Evolutionary conservation across 768 basidiomycete species (phyloP).

Genomic region (Xerocomus spinulosus): DNA sequence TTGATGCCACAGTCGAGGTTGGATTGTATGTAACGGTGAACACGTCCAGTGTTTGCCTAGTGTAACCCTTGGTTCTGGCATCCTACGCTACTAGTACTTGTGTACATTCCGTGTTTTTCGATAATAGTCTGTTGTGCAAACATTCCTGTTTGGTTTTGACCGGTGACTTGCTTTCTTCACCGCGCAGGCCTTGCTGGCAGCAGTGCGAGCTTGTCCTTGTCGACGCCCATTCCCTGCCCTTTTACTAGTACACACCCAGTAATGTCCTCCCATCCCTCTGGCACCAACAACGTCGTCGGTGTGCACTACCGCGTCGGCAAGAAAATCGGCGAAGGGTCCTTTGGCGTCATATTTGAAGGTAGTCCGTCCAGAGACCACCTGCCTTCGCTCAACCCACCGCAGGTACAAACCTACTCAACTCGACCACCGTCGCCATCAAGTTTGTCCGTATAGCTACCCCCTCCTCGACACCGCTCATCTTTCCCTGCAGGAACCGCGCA

Average conservation of each 20-base stretch:
- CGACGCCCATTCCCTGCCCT: too few species aligned
- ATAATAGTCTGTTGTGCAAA: background rate
- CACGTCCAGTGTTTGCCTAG: slow-evolving; percentile 11
- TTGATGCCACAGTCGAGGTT: background rate
- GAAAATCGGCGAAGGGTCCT: slow-evolving; percentile 99
- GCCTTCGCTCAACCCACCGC: slow-evolving; percentile 3
- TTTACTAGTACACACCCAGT: too few species aligned
- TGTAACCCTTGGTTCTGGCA: slow-evolving; percentile 18
- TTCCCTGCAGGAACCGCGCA: slow-evolving; percentile 67
- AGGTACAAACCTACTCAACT: slow-evolving; percentile 98
- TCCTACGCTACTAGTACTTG: slow-evolving; percentile 15
- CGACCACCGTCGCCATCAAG: slow-evolving; percentile 98
- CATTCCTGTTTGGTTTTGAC: slow-evolving; percentile 24
- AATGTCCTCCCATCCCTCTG: slow-evolving; percentile 55
- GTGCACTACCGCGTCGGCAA: slow-evolving; percentile 97
- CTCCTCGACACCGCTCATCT: slow-evolving; percentile 5
- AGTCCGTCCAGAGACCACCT: slow-evolving; percentile 3
- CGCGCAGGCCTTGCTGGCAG: slow-evolving; percentile 29
- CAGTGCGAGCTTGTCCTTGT: background rate
- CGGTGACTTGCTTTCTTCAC: slow-evolving; percentile 31
- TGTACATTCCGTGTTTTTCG: slow-evolving; percentile 10
- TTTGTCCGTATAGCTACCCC: slow-evolving; percentile 57
- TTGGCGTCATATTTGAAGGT: slow-evolving; percentile 95
- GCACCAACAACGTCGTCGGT: slow-evolving; percentile 79
- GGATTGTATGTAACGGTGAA: slow-evolving; percentile 15